These are phyloP conservation scores for Proliferodiscus dingleyae DNA, from an alignment of 2,329 filamentous ascomycete species.

Conservation along the genomic window DNA sequence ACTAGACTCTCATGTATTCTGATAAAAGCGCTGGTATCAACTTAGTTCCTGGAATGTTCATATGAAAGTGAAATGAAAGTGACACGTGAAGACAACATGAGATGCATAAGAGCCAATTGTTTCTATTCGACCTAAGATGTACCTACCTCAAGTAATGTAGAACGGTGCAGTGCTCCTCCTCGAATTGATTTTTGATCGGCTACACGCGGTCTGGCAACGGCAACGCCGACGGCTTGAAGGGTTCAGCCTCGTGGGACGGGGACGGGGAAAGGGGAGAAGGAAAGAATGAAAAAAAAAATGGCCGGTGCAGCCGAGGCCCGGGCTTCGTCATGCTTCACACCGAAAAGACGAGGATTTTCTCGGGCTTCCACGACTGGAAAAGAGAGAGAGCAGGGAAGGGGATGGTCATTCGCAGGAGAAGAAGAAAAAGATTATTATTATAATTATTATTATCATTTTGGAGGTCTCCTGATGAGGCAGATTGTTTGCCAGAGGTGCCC, in stretches of 20 bases:
- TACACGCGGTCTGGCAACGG: neutral
- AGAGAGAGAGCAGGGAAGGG: too few relatives aligned
- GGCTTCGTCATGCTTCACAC: neutral
- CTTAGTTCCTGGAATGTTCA: conserved; percentile 1
- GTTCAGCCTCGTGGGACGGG: neutral
- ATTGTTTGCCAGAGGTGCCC: too few relatives aligned
- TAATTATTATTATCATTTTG: too few relatives aligned
- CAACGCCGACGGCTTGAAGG: neutral
- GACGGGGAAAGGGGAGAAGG: too few relatives aligned
- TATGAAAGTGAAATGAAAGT: neutral
- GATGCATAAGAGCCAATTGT: too few relatives aligned
- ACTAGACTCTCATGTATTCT: conserved; percentile 23
- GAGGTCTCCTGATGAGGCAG: too few relatives aligned
- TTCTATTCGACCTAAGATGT: too few relatives aligned
- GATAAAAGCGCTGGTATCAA: conserved; percentile 2
- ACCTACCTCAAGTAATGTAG: too few relatives aligned
- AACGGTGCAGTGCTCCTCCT: neutral
- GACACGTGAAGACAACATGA: too few relatives aligned
- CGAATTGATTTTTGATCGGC: neutral
- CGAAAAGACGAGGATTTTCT: conserved; percentile 4
- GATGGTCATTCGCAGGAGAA: too few relatives aligned
- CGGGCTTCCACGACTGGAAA: neutral
- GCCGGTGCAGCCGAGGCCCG: conserved; percentile 1
- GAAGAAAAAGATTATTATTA: too few relatives aligned
- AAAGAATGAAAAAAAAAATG: neutral